Conservation (phyloP, 139 green algal species). For the Coelastrella sp. region DNA sequence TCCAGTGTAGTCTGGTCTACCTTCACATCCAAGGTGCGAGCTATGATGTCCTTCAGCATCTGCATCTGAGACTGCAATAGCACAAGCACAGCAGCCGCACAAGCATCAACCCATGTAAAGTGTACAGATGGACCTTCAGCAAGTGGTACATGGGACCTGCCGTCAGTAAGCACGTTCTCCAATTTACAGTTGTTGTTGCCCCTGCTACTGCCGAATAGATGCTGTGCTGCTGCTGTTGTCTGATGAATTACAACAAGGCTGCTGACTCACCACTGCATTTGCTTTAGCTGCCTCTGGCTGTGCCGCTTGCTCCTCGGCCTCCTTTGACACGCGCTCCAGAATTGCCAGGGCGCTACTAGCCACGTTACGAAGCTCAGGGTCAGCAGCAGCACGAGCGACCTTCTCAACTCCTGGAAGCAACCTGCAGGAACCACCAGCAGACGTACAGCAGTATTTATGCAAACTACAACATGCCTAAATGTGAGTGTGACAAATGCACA, state of each 20-base stretch:
- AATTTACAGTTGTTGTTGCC: not conserved
- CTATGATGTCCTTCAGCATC: constrained; percentile 46
- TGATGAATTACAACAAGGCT: not conserved
- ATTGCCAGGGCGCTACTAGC: constrained; percentile 61
- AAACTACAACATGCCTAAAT: not conserved
- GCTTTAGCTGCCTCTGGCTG: constrained; percentile 47
- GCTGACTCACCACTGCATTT: not conserved
- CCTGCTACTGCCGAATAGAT: not conserved
- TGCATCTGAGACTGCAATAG: constrained; percentile 14
- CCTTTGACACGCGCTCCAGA: constrained; percentile 51
- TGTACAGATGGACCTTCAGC: no score
- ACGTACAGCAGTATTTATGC: no score
- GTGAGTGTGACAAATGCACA: not conserved
- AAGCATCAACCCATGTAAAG: no score
- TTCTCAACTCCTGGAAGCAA: constrained; percentile 71
- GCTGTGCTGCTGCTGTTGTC: no score
- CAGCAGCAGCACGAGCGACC: constrained; percentile 58
- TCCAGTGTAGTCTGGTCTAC: constrained; percentile 45
- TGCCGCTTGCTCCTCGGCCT: constrained; percentile 58
- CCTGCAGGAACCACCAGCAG: constrained; percentile 51
- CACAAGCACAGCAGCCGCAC: no score
- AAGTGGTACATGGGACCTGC: no score
- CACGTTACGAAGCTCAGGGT: constrained; percentile 82
- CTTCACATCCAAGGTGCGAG: constrained; percentile 43
- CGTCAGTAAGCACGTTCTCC: no score